Conservation (phyloP, 306 rosid species). For the Acacia crassicarpa region DNA sequence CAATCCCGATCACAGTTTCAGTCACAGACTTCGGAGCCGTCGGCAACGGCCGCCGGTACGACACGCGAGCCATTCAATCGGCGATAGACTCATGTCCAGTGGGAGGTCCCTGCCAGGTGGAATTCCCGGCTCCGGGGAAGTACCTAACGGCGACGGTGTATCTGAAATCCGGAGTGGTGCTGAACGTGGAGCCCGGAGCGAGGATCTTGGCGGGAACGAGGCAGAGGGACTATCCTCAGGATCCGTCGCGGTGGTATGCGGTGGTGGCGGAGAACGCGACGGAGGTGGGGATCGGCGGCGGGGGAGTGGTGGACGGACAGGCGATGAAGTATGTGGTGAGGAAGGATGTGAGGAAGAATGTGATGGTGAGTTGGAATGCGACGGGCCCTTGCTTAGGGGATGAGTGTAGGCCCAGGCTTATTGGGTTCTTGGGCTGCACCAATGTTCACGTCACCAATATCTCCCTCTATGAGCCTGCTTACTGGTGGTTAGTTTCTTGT, state of each 20-base stretch:
- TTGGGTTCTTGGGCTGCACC: conserved; percentile 63
- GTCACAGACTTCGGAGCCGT: conserved; percentile 76
- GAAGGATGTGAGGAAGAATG: conserved; percentile 69
- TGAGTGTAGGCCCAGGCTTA: conserved; percentile 83
- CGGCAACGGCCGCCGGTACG: conserved; percentile 76
- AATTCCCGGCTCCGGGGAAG: conserved; percentile 65
- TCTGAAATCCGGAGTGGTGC: conserved; percentile 71
- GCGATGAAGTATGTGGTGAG: conserved; percentile 69
- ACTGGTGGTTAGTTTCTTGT: conserved; percentile 69
- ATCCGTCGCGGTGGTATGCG: conserved; percentile 69
- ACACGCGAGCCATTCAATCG: conserved; percentile 76
- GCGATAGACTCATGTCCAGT: conserved; percentile 70
- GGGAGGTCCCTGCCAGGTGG: conserved; percentile 47
- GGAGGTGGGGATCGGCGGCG: conserved; percentile 76
- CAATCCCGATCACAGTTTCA: conserved; percentile 36
- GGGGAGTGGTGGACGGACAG: conserved; percentile 92
- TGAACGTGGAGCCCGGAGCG: conserved; percentile 64
- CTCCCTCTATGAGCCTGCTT: conserved; percentile 70
- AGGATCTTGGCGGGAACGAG: conserved; percentile 63
- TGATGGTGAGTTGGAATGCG: conserved; percentile 93
- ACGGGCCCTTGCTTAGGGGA: conserved; percentile 85
- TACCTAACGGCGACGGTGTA: conserved; percentile 80
- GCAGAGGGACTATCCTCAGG: conserved; percentile 65
- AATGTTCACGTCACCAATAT: conserved; percentile 60
- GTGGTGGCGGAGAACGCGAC: conserved; percentile 82